Evolutionary conservation across 2,329 filamentous ascomycete species (phyloP), one percentile per base, ranked within the genome.

Genomic region (Blastomyces emzantsi): DNA sequence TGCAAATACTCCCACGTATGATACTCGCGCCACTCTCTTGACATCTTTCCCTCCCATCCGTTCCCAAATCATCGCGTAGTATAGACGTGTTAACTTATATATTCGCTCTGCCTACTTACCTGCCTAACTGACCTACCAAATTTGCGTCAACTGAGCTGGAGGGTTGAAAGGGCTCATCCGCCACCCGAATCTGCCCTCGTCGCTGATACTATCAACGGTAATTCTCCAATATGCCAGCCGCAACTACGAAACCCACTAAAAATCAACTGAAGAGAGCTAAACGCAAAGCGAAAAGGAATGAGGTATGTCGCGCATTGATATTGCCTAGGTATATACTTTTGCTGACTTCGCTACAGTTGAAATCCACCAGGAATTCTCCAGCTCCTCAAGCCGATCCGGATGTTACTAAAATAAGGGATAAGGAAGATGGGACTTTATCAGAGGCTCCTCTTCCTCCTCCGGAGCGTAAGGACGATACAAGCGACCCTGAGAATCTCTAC

Each of bases 221-320:
- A 45, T 19, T 30, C 19, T 47, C 22, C 64, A 63, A 22, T 30
- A 70, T 70, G 69, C 63, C 69, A 59, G 64, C 71, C 13, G 64
- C 68, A 39, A 71, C 68, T 57, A 74, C 74, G 74, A 95, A 93
- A 80, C 87, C 89, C 81, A 92, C 89, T 75, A 97, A 97, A 82
- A 97, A 97, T 78, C 91, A 96, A 78, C 88, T 92, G 81, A 86
- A 92, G 75, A 87, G 93, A 75, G 90, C 91, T 59, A 92, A 93
- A 82, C 96, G 94, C 85, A 97, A 96, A 87, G 89, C 91, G 71
- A 86, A 90, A 74, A 95, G 95, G 80, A 87, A 87, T 72, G 77
- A 85, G 69, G 79, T 83, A 75, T 79, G 74, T 67, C 9, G 55
- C 60, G 60, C 13, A 56, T 49, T 30, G 22, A 9, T 25, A 58